Evolutionary conservation across 1,284 basidiomycete species (phyloP), one percentile per base, ranked within the genome.

Genomic region (Leccinum laetum): DNA sequence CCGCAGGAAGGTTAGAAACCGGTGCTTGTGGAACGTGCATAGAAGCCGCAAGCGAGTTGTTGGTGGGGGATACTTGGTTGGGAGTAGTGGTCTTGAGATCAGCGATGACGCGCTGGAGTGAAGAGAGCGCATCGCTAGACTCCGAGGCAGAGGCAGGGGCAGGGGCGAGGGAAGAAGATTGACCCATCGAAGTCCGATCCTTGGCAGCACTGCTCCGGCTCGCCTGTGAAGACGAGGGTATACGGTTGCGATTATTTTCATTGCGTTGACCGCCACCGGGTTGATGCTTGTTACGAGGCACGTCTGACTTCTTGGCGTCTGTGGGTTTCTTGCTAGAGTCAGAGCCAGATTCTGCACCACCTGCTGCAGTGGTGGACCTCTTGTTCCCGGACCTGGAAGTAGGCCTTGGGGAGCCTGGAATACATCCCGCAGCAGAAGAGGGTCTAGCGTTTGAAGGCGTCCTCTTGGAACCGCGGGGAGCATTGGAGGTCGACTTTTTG

Each of bases 31-130:
- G 76, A 46, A 79, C 77, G 65, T 83, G 77, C 70, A 83, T 80
- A 60, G 83, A 81, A 64, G 80, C 77, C 68, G 81, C 78, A 65
- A 82, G 78, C n/a, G 78, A 75, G 64, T 77, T 75, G 24, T 71
- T 79, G 60, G 79, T 67, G 58, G 82, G 65, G 52, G 75, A 70
- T 7, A 77, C 69, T 79, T 82, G 80, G 63, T 81, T 80, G 21
- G 82, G 79, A 64, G 84, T 87, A 63, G 84, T 87, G 7, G 89
- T 89, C 83, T 93, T 94, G 69, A 94, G 81, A 74, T 94, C 93
- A 63, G 89, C 90, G 69, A 94, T 94, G 72, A 94, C 89, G 61
- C 91, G 85, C 74, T 94, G 92, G 66, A 93, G 84, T 41, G 90
- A 92, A 65, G 90, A 90, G 66, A 93, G 81, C 26, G 89, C 91